Evolutionary conservation across 2,329 filamentous ascomycete species (phyloP), one percentile per base, ranked within the genome.

Genomic region (Trichophyton mentagrophytes): DNA sequence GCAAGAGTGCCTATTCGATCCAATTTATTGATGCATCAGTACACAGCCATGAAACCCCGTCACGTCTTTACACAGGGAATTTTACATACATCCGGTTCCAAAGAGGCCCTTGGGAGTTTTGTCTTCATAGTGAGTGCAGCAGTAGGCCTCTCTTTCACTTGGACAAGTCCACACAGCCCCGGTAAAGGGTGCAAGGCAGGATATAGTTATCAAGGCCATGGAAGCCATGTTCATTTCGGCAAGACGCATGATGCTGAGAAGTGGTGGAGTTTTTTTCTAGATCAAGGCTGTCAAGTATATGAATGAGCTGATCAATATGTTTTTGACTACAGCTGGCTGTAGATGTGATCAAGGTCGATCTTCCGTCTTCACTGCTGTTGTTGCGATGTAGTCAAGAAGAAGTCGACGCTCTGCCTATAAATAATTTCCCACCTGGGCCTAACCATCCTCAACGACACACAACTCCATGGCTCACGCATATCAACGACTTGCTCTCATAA

Each of bases 131-230:
- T 59, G 38, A 22, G 25, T 57, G 38, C 64, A 65, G 42, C 62
- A 65, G 36, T 60, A 59, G 8, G 64, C 60, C 51, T 64, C 62
- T 17, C 64, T 61, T 11, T 61, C 64, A 44, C 64, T 65, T 9
- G 64, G 64, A 55, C 64, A 65, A 2, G 64, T 65, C 64, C 64
- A 65, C 3, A 65, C 64, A 5, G 55, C 64, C 36, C 47, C 17
- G 15, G 27, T 6, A 53, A n/a, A 7, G 5, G 27, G 20, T 13
- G 33, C 15, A 17, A 38, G n/a, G 5, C 38, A 22, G n/a, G 57
- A 30, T 25, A 59, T n/a, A 49, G 40, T 22, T 15, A 59, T n/a
- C n/a, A 46, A 5, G 25, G 42, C 27, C 49, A 44, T 13, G 11
- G 25, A 11, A 13, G 49, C 49, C 22, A 27, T 33, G 49, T 27